phyloP scores from a whole-genome alignment of 139 green algal genomes.

The Eudorina sp. region DNA sequence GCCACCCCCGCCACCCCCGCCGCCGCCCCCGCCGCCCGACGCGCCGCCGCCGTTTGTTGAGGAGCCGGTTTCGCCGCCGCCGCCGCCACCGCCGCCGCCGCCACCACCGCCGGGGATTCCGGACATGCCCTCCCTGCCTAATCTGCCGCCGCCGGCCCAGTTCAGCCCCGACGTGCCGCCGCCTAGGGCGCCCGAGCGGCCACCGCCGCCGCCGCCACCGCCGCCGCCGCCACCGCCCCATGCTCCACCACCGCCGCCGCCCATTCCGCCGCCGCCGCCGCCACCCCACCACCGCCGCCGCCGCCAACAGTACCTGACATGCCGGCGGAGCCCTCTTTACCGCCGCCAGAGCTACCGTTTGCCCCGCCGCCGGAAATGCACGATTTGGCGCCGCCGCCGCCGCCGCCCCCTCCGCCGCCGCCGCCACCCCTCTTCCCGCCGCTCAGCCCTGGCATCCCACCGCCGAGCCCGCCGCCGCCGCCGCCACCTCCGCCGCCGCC shows the following conservation, averaged over 20 bases:
- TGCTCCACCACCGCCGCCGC: not conserved
- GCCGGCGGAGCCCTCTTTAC: not conserved
- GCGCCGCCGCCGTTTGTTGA: not conserved
- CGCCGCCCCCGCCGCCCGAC: not conserved
- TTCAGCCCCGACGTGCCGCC: not conserved
- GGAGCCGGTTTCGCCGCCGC: not conserved
- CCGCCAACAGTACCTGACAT: not conserved
- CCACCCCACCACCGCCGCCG: constrained; percentile 13
- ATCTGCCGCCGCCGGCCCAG: too few species aligned
- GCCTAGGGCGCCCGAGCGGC: not conserved
- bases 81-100: not conserved
- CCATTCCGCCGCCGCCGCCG: not conserved
- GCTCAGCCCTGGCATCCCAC: not conserved
- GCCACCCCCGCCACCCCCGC: not conserved
- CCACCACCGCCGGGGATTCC: not conserved
- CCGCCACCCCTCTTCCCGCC: not conserved
- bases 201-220: not conserved
- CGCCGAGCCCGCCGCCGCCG: not conserved
- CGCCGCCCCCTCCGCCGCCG: constrained; percentile 6
- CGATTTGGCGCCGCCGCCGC: not conserved
- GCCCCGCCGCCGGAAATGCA: not conserved
- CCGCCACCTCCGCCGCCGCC: not conserved
- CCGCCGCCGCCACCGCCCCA: not conserved
- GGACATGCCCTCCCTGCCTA: not conserved
- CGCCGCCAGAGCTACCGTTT: not conserved